Base-by-base conservation (phyloP, 163 green algal genomes). In the Dunaliella salina region DNA sequence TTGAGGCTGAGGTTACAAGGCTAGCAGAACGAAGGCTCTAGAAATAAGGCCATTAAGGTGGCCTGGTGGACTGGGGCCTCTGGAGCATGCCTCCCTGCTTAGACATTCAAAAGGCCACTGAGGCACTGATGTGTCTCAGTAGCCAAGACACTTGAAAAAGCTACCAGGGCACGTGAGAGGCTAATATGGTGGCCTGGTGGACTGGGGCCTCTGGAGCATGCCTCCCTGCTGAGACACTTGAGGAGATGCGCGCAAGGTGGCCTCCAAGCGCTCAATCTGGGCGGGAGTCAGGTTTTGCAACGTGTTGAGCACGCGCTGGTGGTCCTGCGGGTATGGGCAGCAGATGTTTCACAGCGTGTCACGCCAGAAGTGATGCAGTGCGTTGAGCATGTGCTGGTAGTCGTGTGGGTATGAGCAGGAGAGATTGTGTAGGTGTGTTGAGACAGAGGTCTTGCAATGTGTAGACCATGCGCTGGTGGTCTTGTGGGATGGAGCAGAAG, bases 231-330 rank as follows among this genome's bases (percentile, higher is more conserved):
- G 80, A 29, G 71, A 25, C 84, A 86, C 63, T 30, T 75, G 63
- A 26, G 63, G 63, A 30, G 63, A 30, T 75, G 81, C 79, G 20
- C 46, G 81, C 81, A 84, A 32, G 80, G 81, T 57, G 32, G 82
- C 82, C 82, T 90, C 85, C 26, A 90, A 80, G 57, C 87, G 80
- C 79, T 90, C 85, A 45, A 90, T 80, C 85, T 90, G 85, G 63
- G 85, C 87, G 18, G 87, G 87, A 11, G 78, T 86, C 17, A 90
- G 85, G 59, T 67, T 83, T 83, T 90, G 87, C 63, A 90, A 83
- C 82, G 82, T 83, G 45, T 85, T 85, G 85, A 90, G 82, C 33
- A 90, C 85, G 33, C 87, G 82, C 85, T 90, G 81, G 32, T 85
- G 83, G 72, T 86, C 85, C 50, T 82, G 84, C 20, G 79, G 0